Evolutionary conservation across 2,329 filamentous ascomycete species (phyloP).

Genomic region (Aphanoascus verrucosus): DNA sequence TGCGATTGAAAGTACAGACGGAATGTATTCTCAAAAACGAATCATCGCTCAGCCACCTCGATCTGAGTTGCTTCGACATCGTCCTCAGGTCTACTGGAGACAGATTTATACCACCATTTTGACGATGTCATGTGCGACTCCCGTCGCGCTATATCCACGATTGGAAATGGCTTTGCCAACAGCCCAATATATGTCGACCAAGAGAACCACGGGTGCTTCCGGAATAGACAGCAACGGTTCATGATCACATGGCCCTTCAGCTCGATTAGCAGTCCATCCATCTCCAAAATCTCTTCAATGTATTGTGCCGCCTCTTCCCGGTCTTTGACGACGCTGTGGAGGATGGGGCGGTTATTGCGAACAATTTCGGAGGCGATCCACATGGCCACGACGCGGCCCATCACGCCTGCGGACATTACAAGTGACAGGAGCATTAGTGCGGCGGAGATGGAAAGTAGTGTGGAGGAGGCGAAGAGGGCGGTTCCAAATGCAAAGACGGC

Average conservation of each 20-base stretch:
- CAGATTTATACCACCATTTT: too few relatives aligned
- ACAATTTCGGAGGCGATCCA: not conserved
- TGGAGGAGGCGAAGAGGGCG: not conserved
- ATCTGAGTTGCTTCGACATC: too few relatives aligned
- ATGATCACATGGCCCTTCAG: not conserved
- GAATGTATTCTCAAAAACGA: too few relatives aligned
- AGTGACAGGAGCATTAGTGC: not conserved
- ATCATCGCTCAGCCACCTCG: too few relatives aligned
- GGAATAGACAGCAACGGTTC: not conserved
- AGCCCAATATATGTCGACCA: not conserved
- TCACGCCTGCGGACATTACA: not conserved
- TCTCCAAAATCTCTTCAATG: not conserved
- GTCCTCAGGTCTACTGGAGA: too few relatives aligned
- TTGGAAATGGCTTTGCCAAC: not conserved
- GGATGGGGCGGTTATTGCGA: not conserved
- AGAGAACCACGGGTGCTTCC: not conserved
- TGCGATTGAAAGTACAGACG: too few relatives aligned
- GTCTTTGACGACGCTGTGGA: not conserved
- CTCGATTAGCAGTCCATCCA: not conserved
- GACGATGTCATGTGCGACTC: too few relatives aligned
- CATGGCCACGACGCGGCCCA: not conserved
- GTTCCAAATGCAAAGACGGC: not conserved
- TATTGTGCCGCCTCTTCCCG: not conserved
- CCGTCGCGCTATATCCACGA: not conserved
- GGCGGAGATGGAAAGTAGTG: not conserved